Evolutionary conservation across 371 early-diverging fungal genomes (phyloP).

Genomic region (Mortierella sp.): DNA sequence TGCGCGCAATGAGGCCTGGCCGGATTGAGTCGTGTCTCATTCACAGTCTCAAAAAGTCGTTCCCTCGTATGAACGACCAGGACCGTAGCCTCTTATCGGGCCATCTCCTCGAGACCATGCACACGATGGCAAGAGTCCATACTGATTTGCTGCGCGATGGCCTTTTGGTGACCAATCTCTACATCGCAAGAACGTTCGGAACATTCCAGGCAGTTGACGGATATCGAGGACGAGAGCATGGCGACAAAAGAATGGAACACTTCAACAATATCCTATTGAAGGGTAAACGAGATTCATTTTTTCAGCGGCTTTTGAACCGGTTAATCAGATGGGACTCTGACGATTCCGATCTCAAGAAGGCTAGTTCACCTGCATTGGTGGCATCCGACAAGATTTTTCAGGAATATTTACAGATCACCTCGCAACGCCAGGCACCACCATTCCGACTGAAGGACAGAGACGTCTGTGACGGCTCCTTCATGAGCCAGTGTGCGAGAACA

Average conservation of each 20-base stretch:
- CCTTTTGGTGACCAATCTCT: conserved; percentile 25
- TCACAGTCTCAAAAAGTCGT: conserved; percentile 25
- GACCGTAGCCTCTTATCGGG: conserved; percentile 21
- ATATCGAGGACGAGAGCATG: conserved; percentile 22
- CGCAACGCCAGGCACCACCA: conserved; percentile 18
- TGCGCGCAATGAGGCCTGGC: conserved; percentile 30
- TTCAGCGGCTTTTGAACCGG: conserved; percentile 12
- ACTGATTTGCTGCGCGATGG: conserved; percentile 29
- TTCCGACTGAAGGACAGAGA: conserved; percentile 24
- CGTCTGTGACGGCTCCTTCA: conserved; percentile 14
- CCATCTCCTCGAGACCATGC: conserved; percentile 25
- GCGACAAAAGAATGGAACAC: conserved; percentile 22
- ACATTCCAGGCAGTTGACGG: conserved; percentile 15
- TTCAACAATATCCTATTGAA: conserved; percentile 28
- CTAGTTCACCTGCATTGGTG: conserved; percentile 15
- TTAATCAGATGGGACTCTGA: conserved; percentile 25
- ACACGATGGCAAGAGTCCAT: conserved; percentile 31
- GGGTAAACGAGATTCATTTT: conserved; percentile 27
- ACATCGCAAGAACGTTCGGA: conserved; percentile 26
- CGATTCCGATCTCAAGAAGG: conserved; percentile 13
- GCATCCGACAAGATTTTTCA: conserved; percentile 21
- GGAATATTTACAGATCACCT: conserved; percentile 24
- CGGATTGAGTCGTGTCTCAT: conserved; percentile 23
- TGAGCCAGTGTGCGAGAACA: conserved; percentile 22
- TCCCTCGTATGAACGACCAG: conserved; percentile 18